Percentiles rank a stretch among this genome's conserved stretches.
Conservation (phyloP, 1,284 basidiomycete genomes). For the Trichosporon sp. region DNA sequence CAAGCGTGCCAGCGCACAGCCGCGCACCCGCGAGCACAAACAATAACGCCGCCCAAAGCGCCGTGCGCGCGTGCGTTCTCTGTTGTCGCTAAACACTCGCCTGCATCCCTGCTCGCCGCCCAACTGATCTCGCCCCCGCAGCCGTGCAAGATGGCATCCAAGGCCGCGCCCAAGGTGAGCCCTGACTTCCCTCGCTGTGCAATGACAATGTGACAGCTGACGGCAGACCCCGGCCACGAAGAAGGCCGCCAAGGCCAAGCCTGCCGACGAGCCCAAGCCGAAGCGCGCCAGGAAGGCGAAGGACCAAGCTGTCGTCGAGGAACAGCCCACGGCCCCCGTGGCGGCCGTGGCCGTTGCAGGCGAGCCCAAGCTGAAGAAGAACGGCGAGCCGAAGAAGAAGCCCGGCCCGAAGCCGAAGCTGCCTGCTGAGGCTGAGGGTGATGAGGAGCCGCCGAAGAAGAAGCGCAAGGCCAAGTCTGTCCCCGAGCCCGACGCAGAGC, state of each 20-base stretch:
- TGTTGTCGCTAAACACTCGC: background rate
- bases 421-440: background rate
- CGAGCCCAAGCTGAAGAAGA: constrained; percentile 7
- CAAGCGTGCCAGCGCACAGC: background rate
- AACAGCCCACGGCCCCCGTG: background rate
- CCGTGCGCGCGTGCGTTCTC: background rate
- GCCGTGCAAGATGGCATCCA: background rate
- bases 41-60: constrained; percentile 5
- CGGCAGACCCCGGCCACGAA: background rate
- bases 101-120: background rate
- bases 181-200: background rate
- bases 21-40: background rate
- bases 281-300: background rate
- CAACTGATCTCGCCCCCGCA: background rate
- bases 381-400: background rate
- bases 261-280: constrained; percentile 2
- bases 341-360: background rate
- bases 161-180: background rate
- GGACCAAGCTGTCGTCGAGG: background rate
- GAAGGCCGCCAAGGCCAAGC: background rate
- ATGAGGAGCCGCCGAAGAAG: background rate
- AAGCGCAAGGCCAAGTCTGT: background rate
- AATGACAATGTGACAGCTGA: background rate
- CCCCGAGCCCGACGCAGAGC: background rate
- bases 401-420: constrained; percentile 8